Evolutionary conservation across 257 asterid genomes (phyloP), one percentile per base, ranked within the genome.

Genomic region (Anisodus tanguticus): DNA sequence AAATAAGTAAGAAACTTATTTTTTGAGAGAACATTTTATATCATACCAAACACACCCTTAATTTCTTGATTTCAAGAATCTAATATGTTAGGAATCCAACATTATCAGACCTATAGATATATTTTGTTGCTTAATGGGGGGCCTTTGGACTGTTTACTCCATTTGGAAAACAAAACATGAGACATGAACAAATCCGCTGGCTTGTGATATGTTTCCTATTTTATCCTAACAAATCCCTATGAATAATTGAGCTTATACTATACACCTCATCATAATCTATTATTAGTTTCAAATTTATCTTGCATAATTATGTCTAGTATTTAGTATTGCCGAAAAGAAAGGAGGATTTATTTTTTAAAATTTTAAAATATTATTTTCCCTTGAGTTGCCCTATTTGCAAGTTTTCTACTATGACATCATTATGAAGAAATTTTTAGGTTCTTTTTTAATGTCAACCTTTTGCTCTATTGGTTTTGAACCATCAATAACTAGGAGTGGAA

Each of bases 11-110:
- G n/a, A n/a, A n/a, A n/a, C n/a, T n/a, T n/a, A n/a, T 22, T 22
- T 22, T 22, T 22, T 22, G 0, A 0, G 26, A 22, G 26, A 22
- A 22, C 26, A 22, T 22, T 22, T 22, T 22, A 22, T 22, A 22
- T 31, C 35, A 68, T 37, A 0, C 0, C 3, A 3, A 4, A 49
- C 1, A 7, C 12, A 6, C 17, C 43, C 10, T 37, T 68, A 8
- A 51, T 51, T 26, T 76, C 88, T 86, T 85, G 83, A 31, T 84
- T 88, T 82, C 64, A 87, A 22, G 64, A 76, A 76, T 76, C 81
- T 76, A 77, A 53, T 47, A 77, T 84, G 19, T 88, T 79, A 60
- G 84, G 91, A 91, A 88, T 89, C 89, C 87, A 82, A 85, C 90
- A 81, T 86, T 88, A 88, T 88, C 87, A 83, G 68, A 51, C 54